Percentiles rank a stretch among this genome's conserved stretches.
Conservation (phyloP, 352 stramenopile genomes). For the Phytophthora rubi region DNA sequence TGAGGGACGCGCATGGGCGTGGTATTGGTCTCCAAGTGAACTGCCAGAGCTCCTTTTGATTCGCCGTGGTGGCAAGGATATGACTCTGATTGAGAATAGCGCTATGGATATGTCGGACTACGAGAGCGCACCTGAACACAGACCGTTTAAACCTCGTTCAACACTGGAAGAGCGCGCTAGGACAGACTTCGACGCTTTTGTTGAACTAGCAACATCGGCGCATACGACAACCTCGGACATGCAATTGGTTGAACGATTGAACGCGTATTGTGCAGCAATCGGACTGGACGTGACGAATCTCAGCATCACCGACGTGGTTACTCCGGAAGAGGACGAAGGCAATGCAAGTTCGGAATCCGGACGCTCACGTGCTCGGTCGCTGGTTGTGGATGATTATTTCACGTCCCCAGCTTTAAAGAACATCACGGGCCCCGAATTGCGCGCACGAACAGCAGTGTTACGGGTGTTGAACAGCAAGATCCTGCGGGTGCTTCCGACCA, state of each 20-base stretch:
- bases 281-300: slow-evolving; percentile 88
- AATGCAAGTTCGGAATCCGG: slow-evolving; percentile 7
- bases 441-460: slow-evolving; percentile 92
- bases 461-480: slow-evolving; percentile 94
- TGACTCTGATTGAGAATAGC: slow-evolving; percentile 85
- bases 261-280: slow-evolving; percentile 78
- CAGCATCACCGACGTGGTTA: slow-evolving; percentile 66
- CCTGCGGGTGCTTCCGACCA: slow-evolving; percentile 78
- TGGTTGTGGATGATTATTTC: slow-evolving; percentile 78
- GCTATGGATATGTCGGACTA: slow-evolving; percentile 68
- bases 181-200: slow-evolving; percentile 62
- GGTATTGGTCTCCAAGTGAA: slow-evolving; percentile 96
- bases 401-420: slow-evolving; percentile 68
- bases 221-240: slow-evolving; percentile 80
- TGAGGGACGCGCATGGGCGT: slow-evolving; percentile 93
- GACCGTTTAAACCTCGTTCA: slow-evolving; percentile 53
- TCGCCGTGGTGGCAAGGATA: slow-evolving; percentile 83
- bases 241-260: slow-evolving; percentile 86
- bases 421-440: slow-evolving; percentile 73
- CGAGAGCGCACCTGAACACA: slow-evolving; percentile 40
- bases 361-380: slow-evolving; percentile 43
- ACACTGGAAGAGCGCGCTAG: slow-evolving; percentile 56
- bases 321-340: slow-evolving; percentile 29
- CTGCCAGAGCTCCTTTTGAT: slow-evolving; percentile 84
- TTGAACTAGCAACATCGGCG: slow-evolving; percentile 61